A percentile compares a stretch with the other conserved stretches of the same genome.
Evolutionary conservation across 768 basidiomycete genomes (phyloP).

Genomic region (Leccinum imitatum): DNA sequence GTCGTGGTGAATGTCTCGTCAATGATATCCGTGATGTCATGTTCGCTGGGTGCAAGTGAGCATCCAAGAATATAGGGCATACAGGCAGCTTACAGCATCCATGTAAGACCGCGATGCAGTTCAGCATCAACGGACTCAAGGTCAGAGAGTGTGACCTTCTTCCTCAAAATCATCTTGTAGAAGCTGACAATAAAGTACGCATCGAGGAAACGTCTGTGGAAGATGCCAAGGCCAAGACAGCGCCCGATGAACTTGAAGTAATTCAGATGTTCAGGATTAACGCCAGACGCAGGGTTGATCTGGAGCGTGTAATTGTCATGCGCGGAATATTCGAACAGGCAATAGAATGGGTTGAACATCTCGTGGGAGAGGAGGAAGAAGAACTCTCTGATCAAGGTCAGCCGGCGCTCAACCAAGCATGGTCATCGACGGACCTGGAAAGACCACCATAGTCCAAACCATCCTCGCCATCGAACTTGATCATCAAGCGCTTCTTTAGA

Average conservation of each 20-base stretch:
- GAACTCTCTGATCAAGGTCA: constrained; percentile 73
- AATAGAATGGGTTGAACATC: constrained; percentile 99
- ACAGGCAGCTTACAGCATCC: constrained; percentile 84
- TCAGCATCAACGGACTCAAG: constrained; percentile 97
- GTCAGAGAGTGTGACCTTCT: constrained; percentile 92
- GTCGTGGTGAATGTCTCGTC: constrained; percentile 97
- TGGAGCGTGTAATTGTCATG: constrained; percentile 99
- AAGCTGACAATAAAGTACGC: constrained; percentile 99
- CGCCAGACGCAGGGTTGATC: constrained; percentile 96
- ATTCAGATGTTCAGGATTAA: constrained; percentile 98
- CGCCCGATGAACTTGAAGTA: constrained; percentile 99
- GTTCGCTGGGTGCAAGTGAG: constrained; percentile 59
- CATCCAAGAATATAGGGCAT: neutral
- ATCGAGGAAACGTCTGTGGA: constrained; percentile 98
- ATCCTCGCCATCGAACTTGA: constrained; percentile 99
- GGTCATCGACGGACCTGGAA: constrained; percentile 63
- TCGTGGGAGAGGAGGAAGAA: constrained; percentile 99
- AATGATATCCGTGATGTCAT: constrained; percentile 97
- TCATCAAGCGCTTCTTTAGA: constrained; percentile 98
- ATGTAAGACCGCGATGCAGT: constrained; percentile 89
- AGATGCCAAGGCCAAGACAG: constrained; percentile 92
- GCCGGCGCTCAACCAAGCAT: neutral
- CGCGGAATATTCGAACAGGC: constrained; percentile 98
- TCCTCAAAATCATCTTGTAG: constrained; percentile 99
- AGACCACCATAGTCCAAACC: constrained; percentile 98